Percentiles rank a stretch among this genome's conserved stretches.
Conservation (phyloP, 345 rosid genomes). For the Citrus inodora region DNA sequence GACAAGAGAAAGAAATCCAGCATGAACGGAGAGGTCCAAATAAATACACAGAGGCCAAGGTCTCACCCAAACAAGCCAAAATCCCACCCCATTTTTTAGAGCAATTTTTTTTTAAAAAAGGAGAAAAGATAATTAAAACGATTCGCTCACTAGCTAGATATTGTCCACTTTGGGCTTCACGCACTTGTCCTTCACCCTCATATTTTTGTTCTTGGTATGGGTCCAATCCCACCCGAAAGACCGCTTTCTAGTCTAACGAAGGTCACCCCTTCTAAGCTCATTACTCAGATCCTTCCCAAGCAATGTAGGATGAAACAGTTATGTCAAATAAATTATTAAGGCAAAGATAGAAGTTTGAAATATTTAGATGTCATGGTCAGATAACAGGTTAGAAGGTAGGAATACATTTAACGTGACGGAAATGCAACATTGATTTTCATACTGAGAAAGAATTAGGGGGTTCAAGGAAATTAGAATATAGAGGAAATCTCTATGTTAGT, state of each 20-base stretch:
- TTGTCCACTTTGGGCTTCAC: too few species aligned
- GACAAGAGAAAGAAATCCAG: not conserved
- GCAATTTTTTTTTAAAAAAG: too few species aligned
- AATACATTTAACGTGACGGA: not conserved
- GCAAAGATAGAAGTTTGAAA: not conserved
- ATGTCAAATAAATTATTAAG: not conserved
- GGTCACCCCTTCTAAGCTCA: too few species aligned
- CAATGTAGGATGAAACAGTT: not conserved
- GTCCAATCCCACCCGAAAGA: too few species aligned
- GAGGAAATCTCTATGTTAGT: not conserved
- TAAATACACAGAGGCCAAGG: not conserved
- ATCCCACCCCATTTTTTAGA: not conserved
- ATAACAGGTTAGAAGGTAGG: too few species aligned
- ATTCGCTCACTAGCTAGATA: too few species aligned
- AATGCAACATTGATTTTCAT: not conserved
- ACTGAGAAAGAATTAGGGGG: not conserved
- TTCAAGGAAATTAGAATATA: not conserved
- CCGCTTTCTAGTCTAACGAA: too few species aligned
- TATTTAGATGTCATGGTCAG: too few species aligned
- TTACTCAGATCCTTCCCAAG: too few species aligned
- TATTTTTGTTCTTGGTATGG: too few species aligned
- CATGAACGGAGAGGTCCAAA: not conserved
- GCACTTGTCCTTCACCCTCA: too few species aligned
- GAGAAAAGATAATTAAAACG: too few species aligned
- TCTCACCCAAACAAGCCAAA: not conserved